Conservation (phyloP, 1,284 basidiomycete genomes). For the Waitea zeae region DNA sequence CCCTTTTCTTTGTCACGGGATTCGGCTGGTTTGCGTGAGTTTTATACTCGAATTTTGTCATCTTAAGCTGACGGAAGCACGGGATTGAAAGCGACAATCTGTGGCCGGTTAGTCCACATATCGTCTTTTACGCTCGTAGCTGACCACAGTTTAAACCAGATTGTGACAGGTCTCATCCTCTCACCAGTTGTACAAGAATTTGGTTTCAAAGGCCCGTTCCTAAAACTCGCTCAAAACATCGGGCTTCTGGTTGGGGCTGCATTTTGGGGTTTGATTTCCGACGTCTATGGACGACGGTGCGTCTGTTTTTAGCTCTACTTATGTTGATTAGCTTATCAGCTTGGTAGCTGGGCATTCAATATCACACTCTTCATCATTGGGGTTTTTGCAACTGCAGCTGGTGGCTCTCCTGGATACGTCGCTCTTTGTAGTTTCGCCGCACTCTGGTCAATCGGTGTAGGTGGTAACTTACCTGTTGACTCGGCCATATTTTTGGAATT, state of each 20-base stretch:
- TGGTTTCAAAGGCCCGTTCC: constrained; percentile 28
- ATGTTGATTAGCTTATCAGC: no score
- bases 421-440: constrained; percentile 35
- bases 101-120: constrained; percentile 32
- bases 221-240: constrained; percentile 36
- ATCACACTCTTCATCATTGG: constrained; percentile 55
- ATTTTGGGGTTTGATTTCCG: constrained; percentile 43
- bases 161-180: constrained; percentile 38
- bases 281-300: constrained; percentile 40
- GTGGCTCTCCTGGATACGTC: constrained; percentile 34
- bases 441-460: constrained; percentile 46
- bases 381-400: constrained; percentile 45
- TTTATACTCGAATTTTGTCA: not conserved
- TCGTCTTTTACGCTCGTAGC: not conserved
- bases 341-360: constrained; percentile 50
- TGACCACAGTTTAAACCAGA: constrained; percentile 12
- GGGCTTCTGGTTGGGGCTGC: constrained; percentile 51
- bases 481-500: constrained; percentile 65
- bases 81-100: constrained; percentile 31
- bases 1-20: constrained; percentile 35
- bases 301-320: constrained; percentile 11
- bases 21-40: constrained; percentile 59
- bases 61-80: constrained; percentile 5
- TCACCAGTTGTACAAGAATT: constrained; percentile 38
- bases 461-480: constrained; percentile 64